Evolutionary conservation across 257 asterid species (phyloP).

Genomic region (Salvia rosmarinus): DNA sequence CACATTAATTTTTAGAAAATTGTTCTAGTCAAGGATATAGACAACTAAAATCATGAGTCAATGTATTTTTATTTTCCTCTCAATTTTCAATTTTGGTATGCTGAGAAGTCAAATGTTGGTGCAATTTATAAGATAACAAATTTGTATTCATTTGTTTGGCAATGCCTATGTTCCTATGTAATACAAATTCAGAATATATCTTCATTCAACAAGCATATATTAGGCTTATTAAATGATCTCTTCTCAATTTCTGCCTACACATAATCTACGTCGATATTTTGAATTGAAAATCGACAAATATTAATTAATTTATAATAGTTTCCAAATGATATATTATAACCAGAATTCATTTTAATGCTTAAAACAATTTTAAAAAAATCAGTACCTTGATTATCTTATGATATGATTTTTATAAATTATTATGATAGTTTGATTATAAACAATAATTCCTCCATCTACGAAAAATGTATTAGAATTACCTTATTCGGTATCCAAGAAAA

Average conservation of each 20-base stretch:
- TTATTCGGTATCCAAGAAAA: no score
- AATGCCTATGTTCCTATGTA: background rate
- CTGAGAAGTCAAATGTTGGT: conserved; percentile 19
- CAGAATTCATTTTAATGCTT: no score
- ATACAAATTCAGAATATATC: background rate
- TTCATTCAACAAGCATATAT: background rate
- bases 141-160: background rate
- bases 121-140: background rate
- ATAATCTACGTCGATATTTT: background rate
- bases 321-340: background rate
- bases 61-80: conserved; percentile 4
- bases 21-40: background rate
- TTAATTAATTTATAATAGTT: background rate
- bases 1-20: conserved; percentile 3
- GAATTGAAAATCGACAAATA: background rate
- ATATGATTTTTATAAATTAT: no score
- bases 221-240: background rate
- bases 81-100: conserved; percentile 17
- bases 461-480: no score
- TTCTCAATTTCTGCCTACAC: background rate
- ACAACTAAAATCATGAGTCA: background rate
- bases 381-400: background rate
- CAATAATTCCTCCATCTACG: no score
- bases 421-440: background rate
- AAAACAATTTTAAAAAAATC: background rate